Base-by-base conservation (phyloP, 2,329 filamentous ascomycete genomes). In the Aspergillus uvarum region DNA sequence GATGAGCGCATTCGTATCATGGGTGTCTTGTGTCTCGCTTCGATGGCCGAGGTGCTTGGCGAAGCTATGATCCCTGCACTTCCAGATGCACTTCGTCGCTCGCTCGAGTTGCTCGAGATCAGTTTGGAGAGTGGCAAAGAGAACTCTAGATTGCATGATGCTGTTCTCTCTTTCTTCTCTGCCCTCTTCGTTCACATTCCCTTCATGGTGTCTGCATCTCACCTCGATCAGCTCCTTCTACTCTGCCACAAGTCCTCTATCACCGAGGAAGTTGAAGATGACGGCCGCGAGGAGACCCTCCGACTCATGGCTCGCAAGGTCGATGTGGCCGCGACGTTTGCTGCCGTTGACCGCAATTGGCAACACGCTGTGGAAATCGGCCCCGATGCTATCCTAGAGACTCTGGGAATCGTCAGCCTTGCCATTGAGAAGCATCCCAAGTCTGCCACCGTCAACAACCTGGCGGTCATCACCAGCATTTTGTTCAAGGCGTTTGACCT, bases 11-110 rank as follows among this genome's bases (percentile, higher is more conserved):
- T 97, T 51, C 88, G 89, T 47, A 84, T 94, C 61, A 90, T 96
- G 81, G 91, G 92, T n/a, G 80, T 97, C 50, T 80, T 97, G 52
- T 97, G 92, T 72, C 83, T 99, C 59, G 89, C 94, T 3, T 96
- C 92, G 1, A 86, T 96, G 68, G 88, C 96, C 4, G 92, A 96
- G 67, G 92, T 96, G 8, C 81, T 98, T 44, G 89, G 90, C 60
- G 92, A 96, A 65, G 89, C 89, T 12, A 89, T 96, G 61, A 89
- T 98, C 21, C 90, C 92, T 0, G 83, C 97, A 0, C 80, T 98
- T 21, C 92, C 94, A 0, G 82, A 82, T 24, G 87, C 92, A 0
- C 85, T 97, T 47, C 87, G 89, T 0, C 88, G 85, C 63, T 85
- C 89, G 0, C 82, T 97, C 49, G 76, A 82, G 5, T 89, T 96